Percentiles rank a stretch among this genome's conserved stretches.
phyloP scores from a whole-genome alignment of 495 filamentous ascomycete species.

The Schizothecium vesticola region DNA sequence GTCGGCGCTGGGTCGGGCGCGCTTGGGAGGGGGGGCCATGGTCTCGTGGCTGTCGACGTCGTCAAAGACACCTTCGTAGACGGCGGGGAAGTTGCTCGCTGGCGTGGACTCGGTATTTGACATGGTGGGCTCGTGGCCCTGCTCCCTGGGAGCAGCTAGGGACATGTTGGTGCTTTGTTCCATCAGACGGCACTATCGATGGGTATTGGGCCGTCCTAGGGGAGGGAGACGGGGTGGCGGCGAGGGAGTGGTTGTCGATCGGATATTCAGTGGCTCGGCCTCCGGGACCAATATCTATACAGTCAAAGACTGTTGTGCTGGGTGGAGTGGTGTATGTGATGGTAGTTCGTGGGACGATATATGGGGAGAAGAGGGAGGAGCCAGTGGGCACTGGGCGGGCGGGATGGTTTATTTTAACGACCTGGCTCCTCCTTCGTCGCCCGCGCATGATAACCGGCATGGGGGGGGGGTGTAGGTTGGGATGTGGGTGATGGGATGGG shows the following conservation, averaged over 20 bases:
- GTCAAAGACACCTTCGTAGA: constrained; percentile 24
- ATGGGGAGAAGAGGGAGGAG: constrained; percentile 6
- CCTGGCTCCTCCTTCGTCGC: constrained; percentile 1
- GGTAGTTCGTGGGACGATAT: constrained; percentile 1
- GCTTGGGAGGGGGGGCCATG: constrained; percentile 19
- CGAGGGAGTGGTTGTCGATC: not conserved
- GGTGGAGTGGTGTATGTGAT: not conserved
- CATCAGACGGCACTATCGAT: no score
- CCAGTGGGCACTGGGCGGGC: constrained; percentile 11
- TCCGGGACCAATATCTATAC: constrained; percentile 1
- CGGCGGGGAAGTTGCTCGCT: constrained; percentile 17
- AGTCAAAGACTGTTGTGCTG: not conserved
- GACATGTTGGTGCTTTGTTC: constrained; percentile 4
- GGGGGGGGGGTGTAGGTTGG: not conserved
- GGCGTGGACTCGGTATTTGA: constrained; percentile 1
- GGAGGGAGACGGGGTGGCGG: not conserved
- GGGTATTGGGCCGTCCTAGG: not conserved
- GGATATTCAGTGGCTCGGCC: constrained; percentile 12
- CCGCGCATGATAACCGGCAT: constrained; percentile 7
- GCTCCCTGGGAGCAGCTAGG: not conserved
- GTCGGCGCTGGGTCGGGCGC: constrained; percentile 1
- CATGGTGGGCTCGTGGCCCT: not conserved
- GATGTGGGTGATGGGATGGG: not conserved
- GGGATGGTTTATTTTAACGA: constrained; percentile 24
- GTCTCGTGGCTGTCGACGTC: constrained; percentile 25